Evolutionary conservation across 202 grass and related monocot species (phyloP).

Genomic region (Saccharum hybrid): DNA sequence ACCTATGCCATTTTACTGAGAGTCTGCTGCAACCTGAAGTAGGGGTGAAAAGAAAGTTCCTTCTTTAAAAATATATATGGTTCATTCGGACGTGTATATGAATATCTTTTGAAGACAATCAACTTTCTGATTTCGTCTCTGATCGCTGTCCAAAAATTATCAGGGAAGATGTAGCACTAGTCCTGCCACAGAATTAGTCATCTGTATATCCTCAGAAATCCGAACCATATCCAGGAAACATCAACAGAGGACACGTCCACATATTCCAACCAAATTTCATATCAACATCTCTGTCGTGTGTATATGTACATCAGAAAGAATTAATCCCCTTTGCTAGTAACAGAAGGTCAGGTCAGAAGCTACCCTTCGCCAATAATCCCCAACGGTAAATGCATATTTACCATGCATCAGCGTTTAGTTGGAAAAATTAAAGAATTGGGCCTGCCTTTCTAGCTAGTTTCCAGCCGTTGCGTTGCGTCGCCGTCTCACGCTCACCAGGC

Average conservation of each 20-base stretch:
- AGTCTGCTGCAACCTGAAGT: slow-evolving; percentile 7
- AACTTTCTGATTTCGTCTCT: neutral
- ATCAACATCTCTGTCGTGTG: slow-evolving; percentile 9
- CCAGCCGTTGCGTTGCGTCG: neutral
- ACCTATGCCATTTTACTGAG: neutral
- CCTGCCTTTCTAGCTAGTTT: neutral
- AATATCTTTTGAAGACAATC: neutral
- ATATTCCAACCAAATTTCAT: slow-evolving; percentile 19
- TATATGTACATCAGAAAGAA: slow-evolving; percentile 49
- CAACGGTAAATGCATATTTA: slow-evolving; percentile 45
- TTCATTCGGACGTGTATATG: neutral
- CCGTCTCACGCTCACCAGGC: neutral
- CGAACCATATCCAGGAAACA: neutral
- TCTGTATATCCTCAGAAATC: neutral
- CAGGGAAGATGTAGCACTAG: neutral
- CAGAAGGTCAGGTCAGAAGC: neutral
- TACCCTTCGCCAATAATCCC: neutral
- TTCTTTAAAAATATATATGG: neutral
- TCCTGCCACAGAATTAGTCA: neutral
- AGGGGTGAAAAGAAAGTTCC: neutral
- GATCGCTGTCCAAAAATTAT: neutral
- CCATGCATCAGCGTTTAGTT: neutral
- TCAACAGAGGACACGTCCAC: neutral
- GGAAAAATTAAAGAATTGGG: slow-evolving; percentile 32
- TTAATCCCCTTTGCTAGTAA: neutral